These are phyloP conservation scores for Rhynchosporium agropyri DNA, from an alignment of 2,329 filamentous ascomycete species.

Conservation along the genomic window DNA sequence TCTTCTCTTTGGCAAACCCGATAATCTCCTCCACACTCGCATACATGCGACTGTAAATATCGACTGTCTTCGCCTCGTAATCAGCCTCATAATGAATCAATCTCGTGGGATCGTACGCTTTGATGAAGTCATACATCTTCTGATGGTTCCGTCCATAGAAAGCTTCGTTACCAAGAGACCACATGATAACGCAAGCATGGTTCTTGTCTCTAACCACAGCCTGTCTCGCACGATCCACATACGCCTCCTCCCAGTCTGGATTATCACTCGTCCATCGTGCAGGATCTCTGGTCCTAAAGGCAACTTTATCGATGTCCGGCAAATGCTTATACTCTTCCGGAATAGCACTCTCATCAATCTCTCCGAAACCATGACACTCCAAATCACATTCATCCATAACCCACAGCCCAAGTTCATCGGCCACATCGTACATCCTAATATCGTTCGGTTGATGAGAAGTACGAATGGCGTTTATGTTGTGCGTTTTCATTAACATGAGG, in stretches of 20 bases:
- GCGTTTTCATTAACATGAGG: constrained; percentile 55
- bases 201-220: constrained; percentile 59
- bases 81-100: constrained; percentile 61
- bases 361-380: constrained; percentile 56
- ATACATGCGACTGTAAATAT: constrained; percentile 61
- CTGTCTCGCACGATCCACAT: constrained; percentile 58
- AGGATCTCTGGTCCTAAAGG: constrained; percentile 49
- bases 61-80: constrained; percentile 51
- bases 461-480: constrained; percentile 71
- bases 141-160: constrained; percentile 59
- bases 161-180: constrained; percentile 61
- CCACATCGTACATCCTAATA: constrained; percentile 60
- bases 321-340: constrained; percentile 42
- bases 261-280: constrained; percentile 55
- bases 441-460: constrained; percentile 70
- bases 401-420: constrained; percentile 66
- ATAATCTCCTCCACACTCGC: constrained; percentile 45
- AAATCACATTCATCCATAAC: constrained; percentile 61
- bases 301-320: constrained; percentile 50
- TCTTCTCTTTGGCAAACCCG: constrained; percentile 26
- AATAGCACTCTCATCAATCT: constrained; percentile 40
- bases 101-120: constrained; percentile 52
- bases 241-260: constrained; percentile 53
- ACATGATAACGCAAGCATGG: constrained; percentile 58
- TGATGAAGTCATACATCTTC: constrained; percentile 58